These are phyloP conservation scores for Fusarium aywerte DNA, from an alignment of 2,329 filamentous ascomycete genomes.

Conservation along the genomic window DNA sequence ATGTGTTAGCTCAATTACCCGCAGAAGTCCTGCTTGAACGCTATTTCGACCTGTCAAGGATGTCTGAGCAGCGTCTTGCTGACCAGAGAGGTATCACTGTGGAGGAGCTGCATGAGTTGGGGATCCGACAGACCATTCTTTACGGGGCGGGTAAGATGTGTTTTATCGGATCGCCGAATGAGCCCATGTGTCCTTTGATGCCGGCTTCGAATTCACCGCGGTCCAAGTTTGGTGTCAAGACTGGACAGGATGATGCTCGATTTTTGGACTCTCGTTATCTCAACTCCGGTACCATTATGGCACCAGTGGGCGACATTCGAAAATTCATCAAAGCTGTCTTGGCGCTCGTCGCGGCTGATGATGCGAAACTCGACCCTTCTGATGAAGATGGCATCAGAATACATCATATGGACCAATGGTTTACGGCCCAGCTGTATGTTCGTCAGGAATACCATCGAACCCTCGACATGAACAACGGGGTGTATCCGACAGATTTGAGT, in stretches of 20 bases:
- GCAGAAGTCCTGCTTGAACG: constrained; percentile 36
- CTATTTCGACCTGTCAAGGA: constrained; percentile 32
- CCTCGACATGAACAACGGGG: constrained; percentile 17
- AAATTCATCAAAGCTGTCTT: background rate
- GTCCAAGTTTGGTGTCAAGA: constrained; percentile 19
- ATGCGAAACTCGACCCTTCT: background rate
- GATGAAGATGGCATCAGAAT: background rate
- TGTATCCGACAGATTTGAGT: constrained; percentile 27
- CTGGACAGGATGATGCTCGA: background rate
- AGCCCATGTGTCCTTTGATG: constrained; percentile 35
- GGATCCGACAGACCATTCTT: constrained; percentile 33
- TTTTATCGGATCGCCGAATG: constrained; percentile 10
- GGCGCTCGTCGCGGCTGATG: background rate
- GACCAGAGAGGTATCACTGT: constrained; percentile 33
- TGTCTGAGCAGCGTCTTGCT: constrained; percentile 32
- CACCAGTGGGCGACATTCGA: background rate
- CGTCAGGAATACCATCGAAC: constrained; percentile 39
- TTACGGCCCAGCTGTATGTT: constrained; percentile 33
- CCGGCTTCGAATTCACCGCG: constrained; percentile 28
- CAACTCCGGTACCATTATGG: constrained; percentile 6
- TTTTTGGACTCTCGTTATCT: constrained; percentile 1
- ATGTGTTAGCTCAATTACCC: constrained; percentile 41
- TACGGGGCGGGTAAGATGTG: constrained; percentile 40
- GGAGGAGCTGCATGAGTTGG: constrained; percentile 1
- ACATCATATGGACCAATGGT: constrained; percentile 37